phyloP scores from a whole-genome alignment of 2,329 filamentous ascomycete genomes.

The Apiospora phragmitis region DNA sequence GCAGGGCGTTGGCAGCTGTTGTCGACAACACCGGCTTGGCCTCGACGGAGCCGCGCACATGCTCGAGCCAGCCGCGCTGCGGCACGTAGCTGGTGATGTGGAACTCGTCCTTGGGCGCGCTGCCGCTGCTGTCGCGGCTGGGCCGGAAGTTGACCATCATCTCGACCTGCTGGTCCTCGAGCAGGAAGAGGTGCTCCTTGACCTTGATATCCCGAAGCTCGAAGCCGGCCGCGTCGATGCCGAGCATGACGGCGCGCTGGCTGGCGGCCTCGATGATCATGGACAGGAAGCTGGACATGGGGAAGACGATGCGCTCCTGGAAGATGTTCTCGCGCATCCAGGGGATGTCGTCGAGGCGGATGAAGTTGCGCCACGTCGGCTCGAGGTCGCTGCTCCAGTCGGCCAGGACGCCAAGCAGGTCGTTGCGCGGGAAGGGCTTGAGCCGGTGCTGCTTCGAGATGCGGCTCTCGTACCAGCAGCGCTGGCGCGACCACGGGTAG shows the following conservation, averaged over 20 bases:
- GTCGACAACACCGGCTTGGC: neutral
- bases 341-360: slow-evolving; percentile 38
- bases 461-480: slow-evolving; percentile 33
- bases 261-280: slow-evolving; percentile 34
- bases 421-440: slow-evolving; percentile 34
- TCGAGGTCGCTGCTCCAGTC: slow-evolving; percentile 35
- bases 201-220: slow-evolving; percentile 38
- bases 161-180: slow-evolving; percentile 36
- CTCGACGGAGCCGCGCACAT: slow-evolving; percentile 28
- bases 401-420: slow-evolving; percentile 34
- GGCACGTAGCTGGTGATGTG: slow-evolving; percentile 31
- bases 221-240: slow-evolving; percentile 31
- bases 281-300: slow-evolving; percentile 42
- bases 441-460: slow-evolving; percentile 32
- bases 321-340: slow-evolving; percentile 51
- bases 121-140: slow-evolving; percentile 23
- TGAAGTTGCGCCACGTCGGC: slow-evolving; percentile 39
- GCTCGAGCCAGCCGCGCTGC: slow-evolving; percentile 29
- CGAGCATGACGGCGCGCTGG: slow-evolving; percentile 27
- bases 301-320: slow-evolving; percentile 47
- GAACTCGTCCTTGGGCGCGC: slow-evolving; percentile 28
- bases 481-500: slow-evolving; percentile 34
- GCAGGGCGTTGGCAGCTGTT: neutral
- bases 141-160: slow-evolving; percentile 35
- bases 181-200: slow-evolving; percentile 34